Evolutionary conservation across 1,284 basidiomycete species (phyloP).

Genomic region (Leccinum proliferum): DNA sequence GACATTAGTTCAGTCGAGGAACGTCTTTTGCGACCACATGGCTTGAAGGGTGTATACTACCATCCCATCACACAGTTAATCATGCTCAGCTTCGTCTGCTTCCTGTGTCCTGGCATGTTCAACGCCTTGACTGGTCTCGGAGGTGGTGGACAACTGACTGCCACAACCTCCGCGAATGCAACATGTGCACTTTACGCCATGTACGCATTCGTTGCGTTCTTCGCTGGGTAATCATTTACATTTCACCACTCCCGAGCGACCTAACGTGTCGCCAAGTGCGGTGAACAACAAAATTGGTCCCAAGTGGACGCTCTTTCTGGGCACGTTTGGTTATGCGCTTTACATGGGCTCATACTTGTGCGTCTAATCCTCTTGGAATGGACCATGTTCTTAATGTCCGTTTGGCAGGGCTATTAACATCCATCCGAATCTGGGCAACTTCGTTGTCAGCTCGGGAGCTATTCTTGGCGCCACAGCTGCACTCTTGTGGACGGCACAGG

Average conservation of each 20-base stretch:
- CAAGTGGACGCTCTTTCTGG: constrained; percentile 46
- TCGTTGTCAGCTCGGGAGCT: constrained; percentile 52
- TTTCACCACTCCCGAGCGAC: neutral
- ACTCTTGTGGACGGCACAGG: constrained; percentile 63
- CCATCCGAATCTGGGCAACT: constrained; percentile 35
- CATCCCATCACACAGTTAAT: constrained; percentile 29
- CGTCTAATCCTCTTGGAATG: neutral
- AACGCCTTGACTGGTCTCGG: constrained; percentile 33
- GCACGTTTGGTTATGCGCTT: constrained; percentile 44
- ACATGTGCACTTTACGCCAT: constrained; percentile 39
- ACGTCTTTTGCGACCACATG: constrained; percentile 10
- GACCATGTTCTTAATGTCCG: neutral
- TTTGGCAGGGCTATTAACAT: constrained; percentile 37
- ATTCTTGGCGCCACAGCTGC: constrained; percentile 60
- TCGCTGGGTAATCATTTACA: constrained; percentile 33
- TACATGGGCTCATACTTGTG: constrained; percentile 49
- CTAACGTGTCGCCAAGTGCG: constrained; percentile 28
- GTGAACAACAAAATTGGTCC: constrained; percentile 52
- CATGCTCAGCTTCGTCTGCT: constrained; percentile 37
- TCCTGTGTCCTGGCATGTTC: constrained; percentile 32
- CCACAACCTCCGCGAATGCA: constrained; percentile 29
- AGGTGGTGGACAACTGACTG: constrained; percentile 34
- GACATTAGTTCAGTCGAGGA: constrained; percentile 5
- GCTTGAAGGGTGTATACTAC: constrained; percentile 27
- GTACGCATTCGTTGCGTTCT: constrained; percentile 39